Evolutionary conservation across 2,329 filamentous ascomycete genomes (phyloP), one percentile per base, ranked within the genome.

Genomic region (Chalaropsis ovoidea): DNA sequence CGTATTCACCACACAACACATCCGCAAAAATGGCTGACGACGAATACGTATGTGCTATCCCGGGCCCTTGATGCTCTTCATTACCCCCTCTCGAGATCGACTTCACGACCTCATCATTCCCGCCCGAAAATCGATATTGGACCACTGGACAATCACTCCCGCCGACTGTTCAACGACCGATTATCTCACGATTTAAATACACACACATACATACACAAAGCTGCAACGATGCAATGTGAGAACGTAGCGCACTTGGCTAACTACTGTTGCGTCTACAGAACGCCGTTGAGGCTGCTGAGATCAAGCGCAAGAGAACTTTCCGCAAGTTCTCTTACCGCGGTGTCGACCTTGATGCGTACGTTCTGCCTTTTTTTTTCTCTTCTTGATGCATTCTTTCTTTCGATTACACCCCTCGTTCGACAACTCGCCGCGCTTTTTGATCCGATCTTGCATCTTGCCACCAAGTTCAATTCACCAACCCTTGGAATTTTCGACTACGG

Each of bases 261-360:
- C 61, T 49, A 61, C 35, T 56, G 39, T 67, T 62, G 66, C 49
- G 61, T 66, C 68, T 68, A 74, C 75, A 96, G 91, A 93, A 96
- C 84, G 87, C 92, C 79, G 91, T 95, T 84, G 90, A 94, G 86
- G 93, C 93, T 81, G 93, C 91, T 78, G 94, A 96, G 89, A 83
- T 99, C 81, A 99, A 97, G 91, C 95, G 90, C 86, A 95, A 88
- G 85, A 95, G 94, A 93, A 83, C 91, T 75, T 96, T 97, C 89
- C 89, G 91, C 84, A 99, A 97, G 88, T 99, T 97, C 80, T 94
- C 92, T 74, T 99, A 96, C 90, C 90, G 94, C 78, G 94, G 94
- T 77, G 90, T 99, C 80, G 94, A 99, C 81, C 92, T 99, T 80
- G 94, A 99, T 80, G 90, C 96, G 93, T 96, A 92, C 77, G 91